Evolutionary conservation across 1,139 yeast species (phyloP).

Genomic region (Sugiyamaella novakii): DNA sequence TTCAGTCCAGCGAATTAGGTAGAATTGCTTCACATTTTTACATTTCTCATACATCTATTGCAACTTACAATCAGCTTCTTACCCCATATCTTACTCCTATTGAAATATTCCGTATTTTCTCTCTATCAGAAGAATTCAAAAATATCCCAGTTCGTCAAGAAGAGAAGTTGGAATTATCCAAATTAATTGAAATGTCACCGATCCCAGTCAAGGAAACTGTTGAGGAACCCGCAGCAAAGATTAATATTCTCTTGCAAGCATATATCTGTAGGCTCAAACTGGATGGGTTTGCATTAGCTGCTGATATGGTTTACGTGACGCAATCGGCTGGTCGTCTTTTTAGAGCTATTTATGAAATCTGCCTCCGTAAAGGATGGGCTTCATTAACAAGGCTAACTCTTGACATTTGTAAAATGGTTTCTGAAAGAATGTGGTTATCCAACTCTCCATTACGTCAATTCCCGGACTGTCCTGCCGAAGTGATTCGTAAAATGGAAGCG

Average conservation of each 20-base stretch:
- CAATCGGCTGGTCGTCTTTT: slow-evolving; percentile 91
- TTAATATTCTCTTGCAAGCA: slow-evolving; percentile 78
- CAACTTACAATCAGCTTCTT: slow-evolving; percentile 58
- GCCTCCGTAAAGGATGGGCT: slow-evolving; percentile 74
- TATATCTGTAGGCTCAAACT: slow-evolving; percentile 73
- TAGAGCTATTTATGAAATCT: slow-evolving; percentile 82
- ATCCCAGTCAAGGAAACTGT: slow-evolving; percentile 77
- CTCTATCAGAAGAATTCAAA: slow-evolving; percentile 83
- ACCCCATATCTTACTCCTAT: slow-evolving; percentile 67
- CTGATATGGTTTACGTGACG: slow-evolving; percentile 91
- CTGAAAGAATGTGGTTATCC: slow-evolving; percentile 78
- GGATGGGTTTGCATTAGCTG: slow-evolving; percentile 87
- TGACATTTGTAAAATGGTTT: slow-evolving; percentile 77
- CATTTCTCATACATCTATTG: slow-evolving; percentile 72
- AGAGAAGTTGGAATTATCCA: slow-evolving; percentile 75
- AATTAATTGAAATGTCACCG: slow-evolving; percentile 75
- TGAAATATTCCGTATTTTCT: slow-evolving; percentile 75
- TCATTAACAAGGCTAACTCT: slow-evolving; percentile 58
- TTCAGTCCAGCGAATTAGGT: slow-evolving; percentile 74
- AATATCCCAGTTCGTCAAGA: slow-evolving; percentile 83
- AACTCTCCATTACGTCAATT: slow-evolving; percentile 89
- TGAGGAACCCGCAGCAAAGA: slow-evolving; percentile 75
- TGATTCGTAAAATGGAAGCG: slow-evolving; percentile 73
- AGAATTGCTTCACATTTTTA: slow-evolving; percentile 85
- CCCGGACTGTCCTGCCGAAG: slow-evolving; percentile 62